These are phyloP conservation scores for Zasmidium cellare DNA, from an alignment of 2,329 filamentous ascomycete species.

Conservation along the genomic window DNA sequence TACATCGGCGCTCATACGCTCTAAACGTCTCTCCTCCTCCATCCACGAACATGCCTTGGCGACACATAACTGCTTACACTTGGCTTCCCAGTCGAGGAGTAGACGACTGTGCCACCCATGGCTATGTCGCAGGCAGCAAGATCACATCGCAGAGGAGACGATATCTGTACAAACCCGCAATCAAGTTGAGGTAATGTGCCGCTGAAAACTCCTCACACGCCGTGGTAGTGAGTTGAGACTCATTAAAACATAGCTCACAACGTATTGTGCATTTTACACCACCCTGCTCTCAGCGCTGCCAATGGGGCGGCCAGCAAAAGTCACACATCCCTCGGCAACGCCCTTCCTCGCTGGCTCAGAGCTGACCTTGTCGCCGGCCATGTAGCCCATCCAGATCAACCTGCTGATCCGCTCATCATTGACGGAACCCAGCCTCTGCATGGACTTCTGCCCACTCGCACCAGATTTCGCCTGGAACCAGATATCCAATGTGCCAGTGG, in stretches of 20 bases:
- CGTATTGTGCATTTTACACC: neutral
- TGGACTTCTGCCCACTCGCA: constrained; percentile 33
- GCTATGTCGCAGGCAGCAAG: no score
- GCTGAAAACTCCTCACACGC: neutral
- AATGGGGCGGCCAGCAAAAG: constrained; percentile 82
- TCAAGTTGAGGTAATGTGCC: neutral
- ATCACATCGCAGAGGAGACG: no score
- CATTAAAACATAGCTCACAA: neutral
- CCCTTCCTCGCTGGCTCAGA: constrained; percentile 78
- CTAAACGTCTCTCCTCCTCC: no score
- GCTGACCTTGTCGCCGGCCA: constrained; percentile 82
- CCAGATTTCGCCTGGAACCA: constrained; percentile 60
- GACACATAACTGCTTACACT: no score
- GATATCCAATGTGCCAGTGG: constrained; percentile 64
- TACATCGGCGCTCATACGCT: no score
- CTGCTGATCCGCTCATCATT: constrained; percentile 77
- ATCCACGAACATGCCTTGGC: no score
- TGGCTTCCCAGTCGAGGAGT: no score
- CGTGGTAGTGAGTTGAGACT: neutral
- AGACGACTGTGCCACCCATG: no score
- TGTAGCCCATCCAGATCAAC: constrained; percentile 84
- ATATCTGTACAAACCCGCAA: no score
- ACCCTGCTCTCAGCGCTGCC: constrained; percentile 85
- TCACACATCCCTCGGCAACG: constrained; percentile 84
- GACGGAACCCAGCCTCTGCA: constrained; percentile 68